phyloP scores from a whole-genome alignment of 495 filamentous ascomycete species.

The Penicillium arizonense region DNA sequence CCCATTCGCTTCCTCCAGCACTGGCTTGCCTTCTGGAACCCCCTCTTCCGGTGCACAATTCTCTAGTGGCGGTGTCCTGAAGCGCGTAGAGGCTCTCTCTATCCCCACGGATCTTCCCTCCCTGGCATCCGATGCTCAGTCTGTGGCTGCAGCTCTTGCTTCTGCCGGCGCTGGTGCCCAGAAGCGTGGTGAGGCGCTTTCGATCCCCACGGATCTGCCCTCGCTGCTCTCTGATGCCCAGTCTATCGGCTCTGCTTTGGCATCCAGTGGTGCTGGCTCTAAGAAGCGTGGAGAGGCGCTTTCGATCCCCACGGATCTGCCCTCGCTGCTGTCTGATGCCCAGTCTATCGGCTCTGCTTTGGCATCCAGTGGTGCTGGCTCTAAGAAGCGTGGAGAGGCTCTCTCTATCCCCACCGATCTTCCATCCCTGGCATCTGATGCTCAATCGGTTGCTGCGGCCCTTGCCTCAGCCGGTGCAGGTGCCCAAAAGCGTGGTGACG shows the following conservation, averaged over 20 bases:
- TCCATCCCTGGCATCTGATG: constrained; percentile 11
- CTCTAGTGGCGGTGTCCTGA: neutral
- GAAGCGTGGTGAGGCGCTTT: constrained; percentile 2
- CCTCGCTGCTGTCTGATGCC: constrained; percentile 8
- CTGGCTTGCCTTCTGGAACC: constrained; percentile 1
- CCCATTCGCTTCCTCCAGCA: constrained; percentile 4
- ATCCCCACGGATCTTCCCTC: constrained; percentile 8
- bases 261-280: neutral
- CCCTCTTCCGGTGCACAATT: neutral
- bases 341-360: constrained; percentile 2
- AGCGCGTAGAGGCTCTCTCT: neutral
- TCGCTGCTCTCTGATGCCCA: constrained; percentile 10
- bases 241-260: neutral
- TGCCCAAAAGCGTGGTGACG: constrained; percentile 13
- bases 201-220: constrained; percentile 6
- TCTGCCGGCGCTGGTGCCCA: constrained; percentile 6
- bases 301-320: constrained; percentile 5
- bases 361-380: neutral
- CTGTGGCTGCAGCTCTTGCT: constrained; percentile 1
- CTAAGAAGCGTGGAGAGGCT: constrained; percentile 12
- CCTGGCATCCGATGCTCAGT: constrained; percentile 3
- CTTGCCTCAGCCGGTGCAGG: constrained; percentile 4
- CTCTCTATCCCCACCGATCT: constrained; percentile 17
- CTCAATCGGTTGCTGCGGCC: constrained; percentile 5
- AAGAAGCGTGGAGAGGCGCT: constrained; percentile 14